Evolutionary conservation across 495 filamentous ascomycete species (phyloP).

Genomic region (Tetracladium setigerum): DNA sequence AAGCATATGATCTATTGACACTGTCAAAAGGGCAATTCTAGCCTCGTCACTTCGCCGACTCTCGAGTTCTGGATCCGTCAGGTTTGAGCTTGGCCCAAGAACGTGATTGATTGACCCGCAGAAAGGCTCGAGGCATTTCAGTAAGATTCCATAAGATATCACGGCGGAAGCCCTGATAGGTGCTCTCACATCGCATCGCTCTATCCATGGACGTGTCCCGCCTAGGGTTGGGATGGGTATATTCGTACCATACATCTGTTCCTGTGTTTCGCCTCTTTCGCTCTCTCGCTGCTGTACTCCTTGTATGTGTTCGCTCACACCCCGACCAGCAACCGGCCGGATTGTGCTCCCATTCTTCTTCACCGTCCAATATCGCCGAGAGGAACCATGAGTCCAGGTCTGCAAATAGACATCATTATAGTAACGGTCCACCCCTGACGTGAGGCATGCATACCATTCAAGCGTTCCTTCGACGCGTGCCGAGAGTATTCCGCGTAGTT

Average conservation of each 20-base stretch:
- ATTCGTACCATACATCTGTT: background rate
- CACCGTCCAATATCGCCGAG: background rate
- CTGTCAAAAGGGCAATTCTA: background rate
- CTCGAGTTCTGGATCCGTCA: background rate
- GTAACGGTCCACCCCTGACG: background rate
- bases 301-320: background rate
- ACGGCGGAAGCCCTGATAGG: background rate
- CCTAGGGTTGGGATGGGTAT: background rate
- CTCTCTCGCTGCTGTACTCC: background rate
- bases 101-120: background rate
- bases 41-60: background rate
- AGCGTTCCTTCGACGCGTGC: constrained; percentile 1
- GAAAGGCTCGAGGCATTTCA: background rate
- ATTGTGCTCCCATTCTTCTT: constrained; percentile 1
- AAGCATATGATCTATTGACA: background rate
- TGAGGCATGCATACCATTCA: background rate
- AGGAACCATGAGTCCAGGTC: background rate
- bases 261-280: background rate
- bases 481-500: constrained; percentile 4
- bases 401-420: constrained; percentile 5
- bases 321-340: constrained; percentile 1
- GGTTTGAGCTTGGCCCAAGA: background rate
- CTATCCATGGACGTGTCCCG: background rate
- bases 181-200: background rate
- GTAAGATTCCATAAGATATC: background rate